phyloP scores from a whole-genome alignment of 1,284 basidiomycete genomes.

The Heterobasidion irregulare region DNA sequence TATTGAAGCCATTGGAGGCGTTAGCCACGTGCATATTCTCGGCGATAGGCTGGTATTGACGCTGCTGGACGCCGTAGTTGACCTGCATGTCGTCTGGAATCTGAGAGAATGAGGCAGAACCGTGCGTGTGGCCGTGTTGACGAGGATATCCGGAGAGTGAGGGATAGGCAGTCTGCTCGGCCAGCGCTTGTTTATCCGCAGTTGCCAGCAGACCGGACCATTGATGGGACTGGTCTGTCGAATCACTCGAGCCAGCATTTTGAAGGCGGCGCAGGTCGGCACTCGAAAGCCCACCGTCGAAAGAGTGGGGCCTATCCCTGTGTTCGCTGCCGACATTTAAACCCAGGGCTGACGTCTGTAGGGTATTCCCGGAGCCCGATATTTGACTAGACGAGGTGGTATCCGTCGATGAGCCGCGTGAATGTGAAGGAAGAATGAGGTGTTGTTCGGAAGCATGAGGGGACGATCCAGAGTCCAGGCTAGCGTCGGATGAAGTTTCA shows the following conservation, averaged over 20 bases:
- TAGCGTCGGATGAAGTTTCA: slow-evolving; percentile 61
- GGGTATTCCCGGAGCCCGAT: slow-evolving; percentile 45
- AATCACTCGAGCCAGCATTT: slow-evolving; percentile 37
- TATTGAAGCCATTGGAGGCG: slow-evolving; percentile 38
- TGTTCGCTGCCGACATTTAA: slow-evolving; percentile 49
- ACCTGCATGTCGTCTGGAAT: slow-evolving; percentile 43
- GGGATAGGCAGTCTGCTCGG: slow-evolving; percentile 63
- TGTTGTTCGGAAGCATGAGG: slow-evolving; percentile 58
- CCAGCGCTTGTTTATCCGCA: slow-evolving; percentile 23
- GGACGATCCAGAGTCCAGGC: slow-evolving; percentile 50
- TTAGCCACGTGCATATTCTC: slow-evolving; percentile 27
- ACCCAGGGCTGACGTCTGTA: slow-evolving; percentile 40
- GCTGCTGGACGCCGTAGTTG: slow-evolving; percentile 51
- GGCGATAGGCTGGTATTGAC: slow-evolving; percentile 36
- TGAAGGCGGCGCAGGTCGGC: slow-evolving; percentile 68
- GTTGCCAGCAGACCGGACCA: slow-evolving; percentile 17
- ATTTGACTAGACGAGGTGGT: slow-evolving; percentile 52
- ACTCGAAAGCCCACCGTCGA: slow-evolving; percentile 64
- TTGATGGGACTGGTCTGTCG: slow-evolving; percentile 15
- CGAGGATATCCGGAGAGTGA: slow-evolving; percentile 42
- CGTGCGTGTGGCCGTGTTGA: slow-evolving; percentile 33
- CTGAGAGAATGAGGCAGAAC: background rate
- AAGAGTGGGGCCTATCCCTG: slow-evolving; percentile 72
- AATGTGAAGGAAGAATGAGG: slow-evolving; percentile 52
- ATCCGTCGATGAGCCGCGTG: slow-evolving; percentile 70